A percentile compares a stretch with the other conserved stretches of the same genome.
These are phyloP conservation scores for Globisporangium nunn DNA, from an alignment of 352 stramenopile species.

Conservation along the genomic window DNA sequence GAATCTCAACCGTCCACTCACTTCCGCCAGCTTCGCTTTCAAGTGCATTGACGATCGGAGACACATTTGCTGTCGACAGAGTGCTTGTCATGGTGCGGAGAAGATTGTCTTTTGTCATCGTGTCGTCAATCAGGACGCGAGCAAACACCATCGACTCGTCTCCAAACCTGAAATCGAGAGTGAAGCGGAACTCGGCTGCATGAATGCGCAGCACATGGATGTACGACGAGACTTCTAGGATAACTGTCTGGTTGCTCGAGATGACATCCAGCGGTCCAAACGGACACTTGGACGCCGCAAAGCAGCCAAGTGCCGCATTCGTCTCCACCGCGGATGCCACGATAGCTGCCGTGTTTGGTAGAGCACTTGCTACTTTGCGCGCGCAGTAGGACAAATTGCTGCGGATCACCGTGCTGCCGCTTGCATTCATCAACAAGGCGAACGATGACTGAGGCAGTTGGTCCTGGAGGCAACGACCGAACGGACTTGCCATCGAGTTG, in stretches of 20 bases:
- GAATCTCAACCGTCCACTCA: slow-evolving; percentile 11
- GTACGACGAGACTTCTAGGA: slow-evolving; percentile 12
- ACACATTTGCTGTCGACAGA: not conserved
- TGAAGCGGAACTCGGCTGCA: slow-evolving; percentile 4
- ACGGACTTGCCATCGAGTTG: slow-evolving; percentile 4
- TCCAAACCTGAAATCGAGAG: slow-evolving; percentile 8
- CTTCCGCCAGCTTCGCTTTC: slow-evolving; percentile 9
- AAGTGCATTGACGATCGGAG: slow-evolving; percentile 1
- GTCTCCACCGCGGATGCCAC: not conserved
- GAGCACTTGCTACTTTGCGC: not conserved
- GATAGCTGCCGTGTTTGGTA: not conserved
- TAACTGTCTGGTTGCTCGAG: not conserved
- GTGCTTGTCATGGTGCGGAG: not conserved
- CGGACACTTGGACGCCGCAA: slow-evolving; percentile 12
- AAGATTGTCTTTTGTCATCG: not conserved
- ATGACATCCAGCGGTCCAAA: slow-evolving; percentile 17
- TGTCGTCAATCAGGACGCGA: not conserved
- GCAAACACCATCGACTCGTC: not conserved
- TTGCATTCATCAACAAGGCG: slow-evolving; percentile 1
- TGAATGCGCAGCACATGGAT: slow-evolving; percentile 14
- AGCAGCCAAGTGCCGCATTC: slow-evolving; percentile 14
- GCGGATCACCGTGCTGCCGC: not conserved
- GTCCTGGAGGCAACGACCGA: slow-evolving; percentile 10
- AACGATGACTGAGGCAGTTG: slow-evolving; percentile 2
- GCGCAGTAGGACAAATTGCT: slow-evolving; percentile 8